phyloP scores from a whole-genome alignment of 805 yeast species.

The Candida ortonii region DNA sequence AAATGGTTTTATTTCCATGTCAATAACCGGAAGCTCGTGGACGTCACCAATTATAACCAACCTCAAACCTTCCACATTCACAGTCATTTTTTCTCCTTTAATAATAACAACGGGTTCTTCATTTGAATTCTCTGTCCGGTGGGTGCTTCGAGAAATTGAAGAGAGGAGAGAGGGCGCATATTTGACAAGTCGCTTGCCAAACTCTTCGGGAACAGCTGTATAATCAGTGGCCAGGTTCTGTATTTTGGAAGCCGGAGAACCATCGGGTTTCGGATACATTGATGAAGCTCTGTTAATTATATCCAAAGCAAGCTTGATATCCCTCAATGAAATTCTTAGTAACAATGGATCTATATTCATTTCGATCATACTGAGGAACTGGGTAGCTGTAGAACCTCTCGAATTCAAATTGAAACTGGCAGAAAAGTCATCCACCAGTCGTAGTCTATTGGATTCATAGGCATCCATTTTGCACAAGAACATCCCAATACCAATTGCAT shows the following conservation, averaged over 20 bases:
- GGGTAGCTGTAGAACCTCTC: conserved; percentile 58
- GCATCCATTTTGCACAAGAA: conserved; percentile 75
- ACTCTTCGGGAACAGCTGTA: conserved; percentile 57
- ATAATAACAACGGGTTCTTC: conserved; percentile 42
- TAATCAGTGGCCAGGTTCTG: conserved; percentile 16
- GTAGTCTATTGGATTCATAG: conserved; percentile 55
- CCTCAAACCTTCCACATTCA: conserved; percentile 71
- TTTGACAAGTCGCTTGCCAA: conserved; percentile 55
- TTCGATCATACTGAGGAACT: conserved; percentile 60
- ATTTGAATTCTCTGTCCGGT: conserved; percentile 8
- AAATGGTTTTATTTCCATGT: conserved; percentile 70
- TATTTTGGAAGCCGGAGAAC: conserved; percentile 3
- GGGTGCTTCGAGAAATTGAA: conserved; percentile 39
- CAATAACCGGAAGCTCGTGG: conserved; percentile 85
- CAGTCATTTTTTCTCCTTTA: conserved; percentile 65
- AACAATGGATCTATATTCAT: conserved; percentile 77
- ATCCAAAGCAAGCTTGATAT: conserved; percentile 72
- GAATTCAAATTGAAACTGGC: conserved; percentile 70
- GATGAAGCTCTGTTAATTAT: conserved; percentile 72
- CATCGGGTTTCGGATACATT: no score
- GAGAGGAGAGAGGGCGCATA: conserved; percentile 69
- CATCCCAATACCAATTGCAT: conserved; percentile 81
- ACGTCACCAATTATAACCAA: conserved; percentile 85
- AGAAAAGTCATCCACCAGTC: conserved; percentile 88
- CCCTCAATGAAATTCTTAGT: conserved; percentile 80